phyloP scores from a whole-genome alignment of 495 filamentous ascomycete species.

The Penicillium simplicissimum region DNA sequence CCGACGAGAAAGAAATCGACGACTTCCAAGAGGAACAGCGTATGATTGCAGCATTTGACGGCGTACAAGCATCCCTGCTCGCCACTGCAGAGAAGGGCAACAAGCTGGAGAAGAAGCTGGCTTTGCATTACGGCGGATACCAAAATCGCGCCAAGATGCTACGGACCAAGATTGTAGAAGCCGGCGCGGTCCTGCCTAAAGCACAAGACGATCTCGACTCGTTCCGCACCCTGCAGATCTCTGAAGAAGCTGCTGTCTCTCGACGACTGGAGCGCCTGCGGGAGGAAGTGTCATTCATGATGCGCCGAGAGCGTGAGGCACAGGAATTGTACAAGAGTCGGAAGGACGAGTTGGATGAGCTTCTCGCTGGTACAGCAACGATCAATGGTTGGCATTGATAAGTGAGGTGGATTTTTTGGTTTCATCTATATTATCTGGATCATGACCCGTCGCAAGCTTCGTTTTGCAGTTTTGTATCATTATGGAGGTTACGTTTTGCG shows the following conservation, averaged over 20 bases:
- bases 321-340: conserved; percentile 79
- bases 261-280: conserved; percentile 73
- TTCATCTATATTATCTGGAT: conserved; percentile 8
- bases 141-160: conserved; percentile 81
- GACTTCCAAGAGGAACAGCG: conserved; percentile 48
- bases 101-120: conserved; percentile 92
- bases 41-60: conserved; percentile 47
- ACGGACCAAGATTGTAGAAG: conserved; percentile 77
- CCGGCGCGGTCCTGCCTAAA: conserved; percentile 72
- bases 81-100: conserved; percentile 74
- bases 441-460: conserved; percentile 21
- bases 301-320: conserved; percentile 81
- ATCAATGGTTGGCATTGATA: conserved; percentile 51
- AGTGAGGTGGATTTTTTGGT: neutral
- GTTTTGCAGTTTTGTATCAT: conserved; percentile 24
- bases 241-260: conserved; percentile 73
- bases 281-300: conserved; percentile 81
- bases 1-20: conserved; percentile 61
- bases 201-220: conserved; percentile 69
- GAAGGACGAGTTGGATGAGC: conserved; percentile 74
- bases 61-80: conserved; percentile 68
- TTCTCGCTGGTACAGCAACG: conserved; percentile 44
- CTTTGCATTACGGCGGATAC: conserved; percentile 84
- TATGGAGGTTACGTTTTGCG: conserved; percentile 25
- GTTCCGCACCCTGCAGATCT: conserved; percentile 73